phyloP scores from a whole-genome alignment of 768 basidiomycete species.

The Tricholomella constricta region DNA sequence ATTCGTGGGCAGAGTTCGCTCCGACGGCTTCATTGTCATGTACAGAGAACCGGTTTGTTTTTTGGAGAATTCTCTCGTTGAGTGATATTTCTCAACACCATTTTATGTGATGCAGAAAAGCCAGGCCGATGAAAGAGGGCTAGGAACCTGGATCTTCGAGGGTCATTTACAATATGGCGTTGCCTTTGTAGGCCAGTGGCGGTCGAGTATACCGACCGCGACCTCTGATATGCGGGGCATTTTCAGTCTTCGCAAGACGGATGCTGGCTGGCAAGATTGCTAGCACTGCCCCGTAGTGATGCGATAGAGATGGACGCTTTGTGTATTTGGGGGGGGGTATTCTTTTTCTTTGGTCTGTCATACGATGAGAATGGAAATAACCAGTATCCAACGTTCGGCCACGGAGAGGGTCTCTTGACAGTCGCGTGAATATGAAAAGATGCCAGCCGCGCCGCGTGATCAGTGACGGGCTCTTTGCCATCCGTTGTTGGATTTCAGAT shows the following conservation, averaged over 20 bases:
- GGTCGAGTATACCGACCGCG: conserved; percentile 35
- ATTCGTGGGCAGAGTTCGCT: conserved; percentile 58
- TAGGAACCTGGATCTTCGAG: conserved; percentile 59
- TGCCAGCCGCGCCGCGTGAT: neutral
- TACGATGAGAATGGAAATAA: neutral
- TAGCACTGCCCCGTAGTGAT: neutral
- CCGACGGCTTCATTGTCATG: conserved; percentile 61
- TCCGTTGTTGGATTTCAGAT: too few species aligned
- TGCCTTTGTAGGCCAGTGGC: conserved; percentile 58
- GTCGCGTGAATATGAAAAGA: neutral
- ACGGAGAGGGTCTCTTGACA: conserved; percentile 1
- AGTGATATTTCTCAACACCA: neutral
- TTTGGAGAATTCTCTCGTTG: conserved; percentile 6
- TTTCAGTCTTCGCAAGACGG: conserved; percentile 55
- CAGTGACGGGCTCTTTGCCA: neutral
- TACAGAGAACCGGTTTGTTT: conserved; percentile 57
- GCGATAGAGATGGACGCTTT: neutral
- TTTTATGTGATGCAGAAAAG: conserved; percentile 38
- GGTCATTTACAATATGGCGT: conserved; percentile 51
- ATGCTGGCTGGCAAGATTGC: conserved; percentile 16
- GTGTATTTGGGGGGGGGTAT: neutral
- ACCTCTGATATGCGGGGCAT: conserved; percentile 47
- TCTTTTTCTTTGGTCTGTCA: neutral
- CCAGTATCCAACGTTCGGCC: neutral
- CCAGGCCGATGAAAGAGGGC: conserved; percentile 33